phyloP scores from a whole-genome alignment of 1,284 basidiomycete species.

The Exobasidium cylindrosporum region DNA sequence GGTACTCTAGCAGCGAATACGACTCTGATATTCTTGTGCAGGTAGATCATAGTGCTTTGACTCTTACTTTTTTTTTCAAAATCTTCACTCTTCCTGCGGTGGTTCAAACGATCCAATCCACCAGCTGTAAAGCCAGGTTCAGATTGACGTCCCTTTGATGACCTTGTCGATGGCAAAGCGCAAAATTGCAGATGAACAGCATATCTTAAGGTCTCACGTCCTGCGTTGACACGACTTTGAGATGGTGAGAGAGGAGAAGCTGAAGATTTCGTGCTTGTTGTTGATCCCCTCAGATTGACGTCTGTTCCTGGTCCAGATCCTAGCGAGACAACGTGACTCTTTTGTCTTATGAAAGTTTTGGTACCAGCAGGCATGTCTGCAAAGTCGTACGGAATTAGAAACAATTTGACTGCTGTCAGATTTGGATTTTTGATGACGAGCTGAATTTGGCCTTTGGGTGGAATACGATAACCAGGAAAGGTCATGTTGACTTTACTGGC shows the following conservation, averaged over 20 bases:
- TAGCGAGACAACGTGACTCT: slow-evolving; percentile 18
- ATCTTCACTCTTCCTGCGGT: background rate
- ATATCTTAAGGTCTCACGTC: slow-evolving; percentile 34
- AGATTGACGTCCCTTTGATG: background rate
- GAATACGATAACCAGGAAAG: slow-evolving; percentile 60
- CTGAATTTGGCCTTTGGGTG: slow-evolving; percentile 60
- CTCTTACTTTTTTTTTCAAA: background rate
- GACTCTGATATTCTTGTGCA: slow-evolving; percentile 43
- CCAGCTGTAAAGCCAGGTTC: background rate
- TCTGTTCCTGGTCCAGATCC: background rate
- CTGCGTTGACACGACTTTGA: background rate
- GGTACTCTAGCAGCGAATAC: slow-evolving; percentile 40
- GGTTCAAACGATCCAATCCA: background rate
- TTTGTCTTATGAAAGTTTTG: slow-evolving; percentile 45
- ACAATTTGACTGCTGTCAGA: slow-evolving; percentile 58
- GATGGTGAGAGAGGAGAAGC: background rate
- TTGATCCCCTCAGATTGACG: background rate
- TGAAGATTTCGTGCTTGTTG: background rate
- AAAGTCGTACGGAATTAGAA: slow-evolving; percentile 61
- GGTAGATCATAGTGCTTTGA: slow-evolving; percentile 20
- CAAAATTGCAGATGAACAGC: slow-evolving; percentile 49
- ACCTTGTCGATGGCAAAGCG: slow-evolving; percentile 17
- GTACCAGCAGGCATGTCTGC: slow-evolving; percentile 49
- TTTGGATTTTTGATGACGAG: slow-evolving; percentile 59
- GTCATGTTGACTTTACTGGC: slow-evolving; percentile 16